phyloP scores from a whole-genome alignment of 2,329 filamentous ascomycete species.

The Fusarium sp. region DNA sequence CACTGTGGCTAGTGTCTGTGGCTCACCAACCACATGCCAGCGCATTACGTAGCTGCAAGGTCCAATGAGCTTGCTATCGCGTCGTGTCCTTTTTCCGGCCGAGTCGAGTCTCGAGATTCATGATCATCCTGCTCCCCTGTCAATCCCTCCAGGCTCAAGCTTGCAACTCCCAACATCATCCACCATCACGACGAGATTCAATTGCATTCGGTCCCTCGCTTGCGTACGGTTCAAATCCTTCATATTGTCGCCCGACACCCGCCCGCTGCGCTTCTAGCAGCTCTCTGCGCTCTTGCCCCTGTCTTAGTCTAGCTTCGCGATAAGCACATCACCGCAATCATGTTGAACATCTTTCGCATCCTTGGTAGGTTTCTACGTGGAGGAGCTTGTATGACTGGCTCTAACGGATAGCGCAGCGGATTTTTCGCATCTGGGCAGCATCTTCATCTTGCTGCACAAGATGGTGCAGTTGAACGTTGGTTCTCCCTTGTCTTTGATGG shows the following conservation, averaged over 20 bases:
- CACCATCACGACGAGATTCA: constrained; percentile 21
- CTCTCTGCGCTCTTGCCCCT: constrained; percentile 13
- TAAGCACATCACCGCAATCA: constrained; percentile 50
- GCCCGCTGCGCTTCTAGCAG: constrained; percentile 35
- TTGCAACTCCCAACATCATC: constrained; percentile 23
- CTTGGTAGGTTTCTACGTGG: constrained; percentile 56
- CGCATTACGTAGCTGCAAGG: constrained; percentile 37
- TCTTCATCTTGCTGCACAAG: constrained; percentile 95
- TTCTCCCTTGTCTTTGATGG: constrained; percentile 13
- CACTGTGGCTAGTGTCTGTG: constrained; percentile 5
- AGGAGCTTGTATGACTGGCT: not conserved
- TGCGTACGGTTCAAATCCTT: constrained; percentile 9
- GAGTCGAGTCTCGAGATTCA: constrained; percentile 39
- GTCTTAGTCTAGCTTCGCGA: constrained; percentile 25
- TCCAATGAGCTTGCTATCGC: constrained; percentile 47
- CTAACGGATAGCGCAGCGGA: constrained; percentile 71
- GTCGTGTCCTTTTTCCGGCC: constrained; percentile 48
- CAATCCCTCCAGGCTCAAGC: constrained; percentile 24
- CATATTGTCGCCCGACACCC: constrained; percentile 32
- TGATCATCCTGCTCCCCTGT: constrained; percentile 40
- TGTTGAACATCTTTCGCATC: constrained; percentile 70
- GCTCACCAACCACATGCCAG: constrained; percentile 24
- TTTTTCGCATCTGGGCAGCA: constrained; percentile 93
- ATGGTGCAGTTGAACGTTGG: constrained; percentile 92
- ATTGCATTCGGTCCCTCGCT: constrained; percentile 24